Conservation (phyloP, 2,329 filamentous ascomycete species). For the Pseudonectria foliicola region DNA sequence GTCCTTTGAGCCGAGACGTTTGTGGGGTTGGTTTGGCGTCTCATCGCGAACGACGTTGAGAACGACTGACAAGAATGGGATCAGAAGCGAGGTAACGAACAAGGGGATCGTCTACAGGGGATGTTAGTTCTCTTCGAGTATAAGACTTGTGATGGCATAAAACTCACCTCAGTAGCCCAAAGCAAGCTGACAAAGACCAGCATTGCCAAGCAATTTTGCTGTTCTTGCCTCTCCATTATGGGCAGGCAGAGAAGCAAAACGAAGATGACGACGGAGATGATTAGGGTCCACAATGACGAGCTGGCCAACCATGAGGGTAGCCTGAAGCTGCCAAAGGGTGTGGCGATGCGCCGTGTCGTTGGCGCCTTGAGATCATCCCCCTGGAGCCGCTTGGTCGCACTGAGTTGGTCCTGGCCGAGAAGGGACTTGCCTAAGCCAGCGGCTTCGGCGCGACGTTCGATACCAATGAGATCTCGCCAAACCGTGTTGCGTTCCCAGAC, state of each 20-base stretch:
- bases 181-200: slow-evolving; percentile 87
- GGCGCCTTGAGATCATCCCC: slow-evolving; percentile 68
- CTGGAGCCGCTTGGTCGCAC: slow-evolving; percentile 64
- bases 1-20: slow-evolving; percentile 67
- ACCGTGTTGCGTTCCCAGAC: slow-evolving; percentile 99
- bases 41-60: slow-evolving; percentile 78
- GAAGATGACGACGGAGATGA: slow-evolving; percentile 68
- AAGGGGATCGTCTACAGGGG: slow-evolving; percentile 77
- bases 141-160: neutral
- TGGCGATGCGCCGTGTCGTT: slow-evolving; percentile 61
- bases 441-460: slow-evolving; percentile 90
- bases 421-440: slow-evolving; percentile 83
- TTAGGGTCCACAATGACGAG: slow-evolving; percentile 69
- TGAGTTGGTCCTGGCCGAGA: slow-evolving; percentile 66
- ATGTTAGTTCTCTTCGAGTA: slow-evolving; percentile 5
- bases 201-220: slow-evolving; percentile 94
- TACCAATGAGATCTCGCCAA: slow-evolving; percentile 97
- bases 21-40: slow-evolving; percentile 46
- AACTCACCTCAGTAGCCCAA: slow-evolving; percentile 85
- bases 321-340: slow-evolving; percentile 70
- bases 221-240: slow-evolving; percentile 79
- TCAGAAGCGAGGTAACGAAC: slow-evolving; percentile 89
- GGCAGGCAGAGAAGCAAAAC: slow-evolving; percentile 65
- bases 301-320: slow-evolving; percentile 80
- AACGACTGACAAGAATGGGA: slow-evolving; percentile 87